These are phyloP conservation scores for Medicago truncatula DNA, from an alignment of 306 rosid species.

Conservation along the genomic window DNA sequence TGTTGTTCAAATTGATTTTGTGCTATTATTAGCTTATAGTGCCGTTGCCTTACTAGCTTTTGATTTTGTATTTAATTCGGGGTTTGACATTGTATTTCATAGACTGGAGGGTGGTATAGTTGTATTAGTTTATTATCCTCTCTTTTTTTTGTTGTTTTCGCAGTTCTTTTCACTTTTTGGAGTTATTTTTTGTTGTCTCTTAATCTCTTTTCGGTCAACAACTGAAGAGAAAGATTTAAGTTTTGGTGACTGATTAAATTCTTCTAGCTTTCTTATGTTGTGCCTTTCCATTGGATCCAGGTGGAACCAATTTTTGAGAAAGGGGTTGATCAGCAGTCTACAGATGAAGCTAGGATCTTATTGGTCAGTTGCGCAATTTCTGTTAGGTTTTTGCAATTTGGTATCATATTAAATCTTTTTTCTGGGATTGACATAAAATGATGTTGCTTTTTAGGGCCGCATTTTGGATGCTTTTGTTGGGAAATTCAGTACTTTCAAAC, in stretches of 20 bases:
- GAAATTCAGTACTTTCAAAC: constrained; percentile 94
- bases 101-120: background rate
- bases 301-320: constrained; percentile 99
- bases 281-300: constrained; percentile 56
- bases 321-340: constrained; percentile 92
- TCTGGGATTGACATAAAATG: constrained; percentile 35
- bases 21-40: constrained; percentile 16
- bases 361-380: constrained; percentile 65
- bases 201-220: constrained; percentile 15
- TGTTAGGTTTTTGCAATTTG: constrained; percentile 39
- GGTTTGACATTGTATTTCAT: constrained; percentile 22
- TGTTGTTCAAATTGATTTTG: constrained; percentile 20
- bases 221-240: constrained; percentile 14
- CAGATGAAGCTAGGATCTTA: constrained; percentile 94
- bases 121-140: constrained; percentile 13
- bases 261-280: constrained; percentile 30
- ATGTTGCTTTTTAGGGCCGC: constrained; percentile 71
- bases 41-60: constrained; percentile 22
- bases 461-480: constrained; percentile 99
- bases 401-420: constrained; percentile 31
- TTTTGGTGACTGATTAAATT: constrained; percentile 37
- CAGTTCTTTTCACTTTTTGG: constrained; percentile 8
- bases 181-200: constrained; percentile 6
- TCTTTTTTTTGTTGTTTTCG: background rate
- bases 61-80: constrained; percentile 1